Base-by-base conservation (phyloP, 2,329 filamentous ascomycete genomes). In the Fusarium goolgardi region DNA sequence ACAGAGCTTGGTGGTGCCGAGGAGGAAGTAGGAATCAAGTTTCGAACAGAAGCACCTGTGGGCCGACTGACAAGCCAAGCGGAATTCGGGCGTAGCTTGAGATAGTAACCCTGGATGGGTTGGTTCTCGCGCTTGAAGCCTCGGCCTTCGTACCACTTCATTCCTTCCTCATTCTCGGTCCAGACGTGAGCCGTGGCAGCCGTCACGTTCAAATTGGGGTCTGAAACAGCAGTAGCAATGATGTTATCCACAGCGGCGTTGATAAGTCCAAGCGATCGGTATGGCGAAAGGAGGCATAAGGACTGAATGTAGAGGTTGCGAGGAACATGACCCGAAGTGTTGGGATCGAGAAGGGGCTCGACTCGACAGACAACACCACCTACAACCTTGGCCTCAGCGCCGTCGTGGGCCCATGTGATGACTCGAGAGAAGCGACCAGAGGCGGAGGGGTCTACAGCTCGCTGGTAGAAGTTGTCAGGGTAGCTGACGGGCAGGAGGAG, bases 101-200 rank as follows among this genome's bases (percentile, higher is more conserved):
- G 80, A 76, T 91, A 91, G 75, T 91, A 91, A 4, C 84, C 84
- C 34, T 81, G 75, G 12, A 89, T 75, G n/a, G 82, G 79, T 35
- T 81, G 71, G 16, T 79, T 81, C 49, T 83, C 80, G 51, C 81
- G 80, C 59, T 74, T 71, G 74, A 91, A 91, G 4, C 87, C 86
- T 12, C 86, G 82, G 25, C 81, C 80, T 32, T 79, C 72, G 77
- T 91, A 91, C 88, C 89, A 91, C 59, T 80, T 80, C 63, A 90
- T 77, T 0, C 84, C 89, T 21, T 90, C 88, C 4, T 84, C 82
- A 74, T 90, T 90, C 61, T 88, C 83, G 13, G 88, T 88, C 89
- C 89, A 91, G 18, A 91, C 89, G 75, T 91, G 89, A 6, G 89
- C 89, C 67, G 87, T 90, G 18, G 89, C 79, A 43, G 81, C 71